phyloP scores from a whole-genome alignment of 768 basidiomycete species.

The Naganishia vishniacii region DNA sequence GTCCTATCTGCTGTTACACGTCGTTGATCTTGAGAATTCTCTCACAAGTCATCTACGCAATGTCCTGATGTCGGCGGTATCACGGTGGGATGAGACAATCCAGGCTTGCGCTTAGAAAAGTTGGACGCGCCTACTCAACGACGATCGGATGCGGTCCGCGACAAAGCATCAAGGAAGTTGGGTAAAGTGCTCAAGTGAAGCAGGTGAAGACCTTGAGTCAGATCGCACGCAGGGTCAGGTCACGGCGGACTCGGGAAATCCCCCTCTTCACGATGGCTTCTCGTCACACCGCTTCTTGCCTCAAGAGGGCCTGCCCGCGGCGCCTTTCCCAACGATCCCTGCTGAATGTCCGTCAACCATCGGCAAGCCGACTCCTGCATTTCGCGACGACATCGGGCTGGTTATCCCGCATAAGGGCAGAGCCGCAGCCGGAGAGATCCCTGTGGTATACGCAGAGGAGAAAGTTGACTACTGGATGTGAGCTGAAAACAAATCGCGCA shows the following conservation, averaged over 20 bases:
- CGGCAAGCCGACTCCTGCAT: neutral
- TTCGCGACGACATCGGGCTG: no score
- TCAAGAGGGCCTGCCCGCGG: neutral
- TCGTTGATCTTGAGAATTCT: no score
- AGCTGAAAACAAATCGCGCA: neutral
- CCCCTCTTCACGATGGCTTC: constrained; percentile 2
- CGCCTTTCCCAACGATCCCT: neutral
- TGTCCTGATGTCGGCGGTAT: no score
- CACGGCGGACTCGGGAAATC: no score
- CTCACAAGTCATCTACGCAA: no score
- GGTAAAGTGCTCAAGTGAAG: no score
- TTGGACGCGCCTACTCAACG: constrained; percentile 8
- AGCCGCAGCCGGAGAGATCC: neutral
- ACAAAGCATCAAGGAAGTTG: no score
- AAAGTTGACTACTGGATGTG: neutral
- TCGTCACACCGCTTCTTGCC: neutral
- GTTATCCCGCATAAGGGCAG: no score
- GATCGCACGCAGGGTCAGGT: no score
- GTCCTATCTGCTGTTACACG: no score
- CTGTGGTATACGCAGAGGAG: neutral
- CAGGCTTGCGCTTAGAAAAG: constrained; percentile 10
- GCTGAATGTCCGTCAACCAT: neutral
- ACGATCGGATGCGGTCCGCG: neutral
- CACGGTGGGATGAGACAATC: neutral
- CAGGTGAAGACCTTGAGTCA: no score